phyloP scores from a whole-genome alignment of 2,329 filamentous ascomycete genomes.

The Exophiala mesophila region DNA sequence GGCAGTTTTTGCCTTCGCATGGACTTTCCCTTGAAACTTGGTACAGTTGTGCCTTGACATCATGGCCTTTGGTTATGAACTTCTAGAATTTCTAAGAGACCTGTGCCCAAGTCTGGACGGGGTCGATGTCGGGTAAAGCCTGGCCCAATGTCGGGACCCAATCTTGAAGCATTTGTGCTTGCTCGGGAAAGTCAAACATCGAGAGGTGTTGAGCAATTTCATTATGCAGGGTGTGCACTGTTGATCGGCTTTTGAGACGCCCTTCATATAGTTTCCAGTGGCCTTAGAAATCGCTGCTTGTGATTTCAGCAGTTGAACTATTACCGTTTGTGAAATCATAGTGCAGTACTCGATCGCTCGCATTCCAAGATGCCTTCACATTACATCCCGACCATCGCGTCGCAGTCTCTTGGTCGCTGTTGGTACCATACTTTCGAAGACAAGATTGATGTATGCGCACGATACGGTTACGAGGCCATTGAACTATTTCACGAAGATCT shows the following conservation, averaged over 20 bases:
- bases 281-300: too few species aligned
- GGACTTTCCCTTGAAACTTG: neutral
- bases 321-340: neutral
- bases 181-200: neutral
- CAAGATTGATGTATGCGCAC: conserved; percentile 64
- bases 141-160: neutral
- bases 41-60: neutral
- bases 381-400: conserved; percentile 59
- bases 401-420: conserved; percentile 70
- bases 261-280: conserved; percentile 3
- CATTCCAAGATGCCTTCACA: conserved; percentile 13
- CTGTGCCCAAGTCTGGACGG: neutral
- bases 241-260: neutral
- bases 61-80: neutral
- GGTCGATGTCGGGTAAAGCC: neutral
- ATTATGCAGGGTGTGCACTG: too few species aligned
- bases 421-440: conserved; percentile 62
- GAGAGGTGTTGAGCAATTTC: neutral
- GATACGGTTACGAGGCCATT: conserved; percentile 62
- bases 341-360: neutral
- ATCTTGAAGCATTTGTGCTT: neutral
- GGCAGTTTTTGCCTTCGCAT: neutral
- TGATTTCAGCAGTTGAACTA: neutral
- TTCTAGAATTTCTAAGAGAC: neutral
- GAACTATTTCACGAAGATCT: conserved; percentile 78